phyloP scores from a whole-genome alignment of 768 basidiomycete genomes.

The Russula olivacea region DNA sequence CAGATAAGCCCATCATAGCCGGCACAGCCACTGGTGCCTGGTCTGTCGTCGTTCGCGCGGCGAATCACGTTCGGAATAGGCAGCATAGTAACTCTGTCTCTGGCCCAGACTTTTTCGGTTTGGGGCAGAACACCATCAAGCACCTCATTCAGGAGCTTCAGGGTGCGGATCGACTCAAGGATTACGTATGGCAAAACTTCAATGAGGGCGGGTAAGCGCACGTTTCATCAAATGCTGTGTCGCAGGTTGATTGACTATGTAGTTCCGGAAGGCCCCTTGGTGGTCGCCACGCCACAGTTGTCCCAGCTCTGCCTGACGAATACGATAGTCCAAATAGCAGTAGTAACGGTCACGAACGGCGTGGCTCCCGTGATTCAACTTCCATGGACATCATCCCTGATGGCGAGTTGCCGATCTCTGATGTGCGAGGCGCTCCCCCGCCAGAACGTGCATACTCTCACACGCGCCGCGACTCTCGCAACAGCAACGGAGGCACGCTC shows the following conservation, averaged over 20 bases:
- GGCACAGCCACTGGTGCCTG: constrained; percentile 88
- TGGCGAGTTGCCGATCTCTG: constrained; percentile 17
- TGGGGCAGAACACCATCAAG: constrained; percentile 85
- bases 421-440: constrained; percentile 11
- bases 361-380: constrained; percentile 16
- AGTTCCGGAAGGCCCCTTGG: constrained; percentile 55
- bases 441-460: constrained; percentile 17
- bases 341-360: constrained; percentile 24
- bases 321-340: constrained; percentile 42
- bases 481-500: constrained; percentile 17
- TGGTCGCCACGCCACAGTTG: constrained; percentile 76
- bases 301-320: constrained; percentile 74
- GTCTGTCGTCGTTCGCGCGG: constrained; percentile 77
- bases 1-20: constrained; percentile 67
- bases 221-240: constrained; percentile 10
- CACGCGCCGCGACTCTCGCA: constrained; percentile 19
- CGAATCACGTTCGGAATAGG: constrained; percentile 72
- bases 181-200: constrained; percentile 86
- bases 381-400: constrained; percentile 19
- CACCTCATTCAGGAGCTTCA: constrained; percentile 84
- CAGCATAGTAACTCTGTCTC: constrained; percentile 85
- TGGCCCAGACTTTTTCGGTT: constrained; percentile 83
- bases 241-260: constrained; percentile 23
- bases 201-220: constrained; percentile 74
- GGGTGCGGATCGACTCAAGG: constrained; percentile 60